phyloP scores from a whole-genome alignment of 371 early-diverging fungal species.

The Mortierella sp. region DNA sequence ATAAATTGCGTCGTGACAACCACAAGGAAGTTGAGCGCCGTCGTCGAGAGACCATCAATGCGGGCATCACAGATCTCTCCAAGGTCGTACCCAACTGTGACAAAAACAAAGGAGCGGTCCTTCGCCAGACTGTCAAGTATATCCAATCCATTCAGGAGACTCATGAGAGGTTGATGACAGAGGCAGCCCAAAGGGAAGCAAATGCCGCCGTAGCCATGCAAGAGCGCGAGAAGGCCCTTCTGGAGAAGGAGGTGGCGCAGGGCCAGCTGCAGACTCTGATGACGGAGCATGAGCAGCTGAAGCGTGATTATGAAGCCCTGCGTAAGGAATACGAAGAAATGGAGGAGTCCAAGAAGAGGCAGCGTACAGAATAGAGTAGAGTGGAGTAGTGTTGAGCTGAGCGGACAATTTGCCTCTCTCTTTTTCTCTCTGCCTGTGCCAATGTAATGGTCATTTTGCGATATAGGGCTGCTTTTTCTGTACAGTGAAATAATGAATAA shows the following conservation, averaged over 20 bases:
- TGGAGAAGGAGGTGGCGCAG: conserved; percentile 10
- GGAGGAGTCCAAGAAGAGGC: not conserved
- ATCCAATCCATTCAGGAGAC: conserved; percentile 71
- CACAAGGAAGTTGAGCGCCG: conserved; percentile 94
- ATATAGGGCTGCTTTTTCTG: no score
- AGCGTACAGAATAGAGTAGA: not conserved
- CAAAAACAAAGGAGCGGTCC: conserved; percentile 88
- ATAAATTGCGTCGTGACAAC: conserved; percentile 79
- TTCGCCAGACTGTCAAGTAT: conserved; percentile 83
- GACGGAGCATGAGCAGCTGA: conserved; percentile 8
- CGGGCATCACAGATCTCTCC: conserved; percentile 85
- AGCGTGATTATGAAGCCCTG: conserved; percentile 9
- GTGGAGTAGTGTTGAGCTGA: not conserved
- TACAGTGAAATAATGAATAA: no score
- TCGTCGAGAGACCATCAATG: conserved; percentile 91
- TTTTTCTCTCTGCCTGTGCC: not conserved
- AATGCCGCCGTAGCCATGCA: not conserved
- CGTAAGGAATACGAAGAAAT: not conserved
- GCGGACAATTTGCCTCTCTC: not conserved
- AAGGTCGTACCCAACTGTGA: conserved; percentile 86
- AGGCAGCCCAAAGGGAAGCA: not conserved
- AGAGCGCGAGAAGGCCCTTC: conserved; percentile 8
- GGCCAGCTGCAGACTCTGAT: conserved; percentile 4
- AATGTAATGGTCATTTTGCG: no score
- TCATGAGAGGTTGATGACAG: conserved; percentile 9